phyloP scores from a whole-genome alignment of 2,329 filamentous ascomycete species.

The Exophiala dermatitidis region DNA sequence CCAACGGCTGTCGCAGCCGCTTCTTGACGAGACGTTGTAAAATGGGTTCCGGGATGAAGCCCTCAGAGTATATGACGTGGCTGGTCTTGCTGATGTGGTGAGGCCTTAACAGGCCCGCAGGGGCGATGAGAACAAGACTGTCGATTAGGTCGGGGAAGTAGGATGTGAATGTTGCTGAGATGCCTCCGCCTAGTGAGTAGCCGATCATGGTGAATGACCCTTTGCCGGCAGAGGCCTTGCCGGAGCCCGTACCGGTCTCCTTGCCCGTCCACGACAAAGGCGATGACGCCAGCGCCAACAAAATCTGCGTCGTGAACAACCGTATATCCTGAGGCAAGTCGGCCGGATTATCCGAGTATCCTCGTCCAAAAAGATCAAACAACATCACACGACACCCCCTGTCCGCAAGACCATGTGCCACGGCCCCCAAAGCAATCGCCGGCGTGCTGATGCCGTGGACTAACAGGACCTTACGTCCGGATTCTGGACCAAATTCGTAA shows the following conservation, averaged over 20 bases:
- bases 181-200: constrained; percentile 72
- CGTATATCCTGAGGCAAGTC: constrained; percentile 64
- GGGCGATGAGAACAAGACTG: constrained; percentile 68
- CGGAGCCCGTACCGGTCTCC: constrained; percentile 33
- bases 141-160: constrained; percentile 62
- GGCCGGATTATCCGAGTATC: constrained; percentile 63
- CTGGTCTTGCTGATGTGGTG: constrained; percentile 55
- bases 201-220: constrained; percentile 61
- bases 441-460: constrained; percentile 79
- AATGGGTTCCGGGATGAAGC: constrained; percentile 53
- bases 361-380: constrained; percentile 64
- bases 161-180: constrained; percentile 62
- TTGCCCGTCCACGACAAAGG: constrained; percentile 57
- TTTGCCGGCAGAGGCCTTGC: no score
- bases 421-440: constrained; percentile 57
- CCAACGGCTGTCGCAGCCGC: constrained; percentile 42
- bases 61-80: constrained; percentile 56
- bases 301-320: constrained; percentile 65
- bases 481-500: constrained; percentile 72
- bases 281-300: constrained; percentile 64
- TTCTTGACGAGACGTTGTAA: constrained; percentile 46
- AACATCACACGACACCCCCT: constrained; percentile 70
- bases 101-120: constrained; percentile 65
- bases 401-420: constrained; percentile 59
- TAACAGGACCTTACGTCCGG: constrained; percentile 64